Evolutionary conservation across 2,329 filamentous ascomycete genomes (phyloP).

Genomic region (Fusarium chaquense): DNA sequence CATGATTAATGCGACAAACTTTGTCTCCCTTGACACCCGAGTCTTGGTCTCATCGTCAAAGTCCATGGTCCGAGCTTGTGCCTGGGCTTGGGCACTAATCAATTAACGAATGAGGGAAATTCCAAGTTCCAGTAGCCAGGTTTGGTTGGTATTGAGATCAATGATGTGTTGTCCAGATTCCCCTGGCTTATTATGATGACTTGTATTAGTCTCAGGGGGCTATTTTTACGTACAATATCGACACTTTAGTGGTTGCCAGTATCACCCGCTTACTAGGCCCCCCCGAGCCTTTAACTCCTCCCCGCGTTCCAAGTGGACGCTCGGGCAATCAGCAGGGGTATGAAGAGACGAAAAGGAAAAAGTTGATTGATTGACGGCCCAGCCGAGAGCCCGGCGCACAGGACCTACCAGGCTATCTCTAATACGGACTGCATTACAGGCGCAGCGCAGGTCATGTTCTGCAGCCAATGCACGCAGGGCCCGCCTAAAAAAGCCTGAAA

Average conservation of each 20-base stretch:
- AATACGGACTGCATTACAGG: constrained; percentile 21
- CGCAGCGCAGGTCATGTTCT: constrained; percentile 15
- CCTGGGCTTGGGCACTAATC: constrained; percentile 3
- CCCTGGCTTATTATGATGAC: constrained; percentile 12
- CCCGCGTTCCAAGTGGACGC: constrained; percentile 42
- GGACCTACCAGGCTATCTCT: neutral
- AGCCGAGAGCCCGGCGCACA: constrained; percentile 9
- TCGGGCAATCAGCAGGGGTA: constrained; percentile 17
- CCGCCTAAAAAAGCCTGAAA: constrained; percentile 39
- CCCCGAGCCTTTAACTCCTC: constrained; percentile 38
- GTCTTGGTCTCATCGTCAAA: constrained; percentile 14
- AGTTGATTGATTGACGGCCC: constrained; percentile 14
- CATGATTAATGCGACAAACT: constrained; percentile 21
- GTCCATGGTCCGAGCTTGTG: constrained; percentile 9
- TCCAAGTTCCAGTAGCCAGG: constrained; percentile 22
- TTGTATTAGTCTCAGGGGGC: constrained; percentile 32
- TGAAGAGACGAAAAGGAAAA: constrained; percentile 6
- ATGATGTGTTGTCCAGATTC: constrained; percentile 2
- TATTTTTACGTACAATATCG: constrained; percentile 35
- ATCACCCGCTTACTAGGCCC: constrained; percentile 22
- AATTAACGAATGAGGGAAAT: constrained; percentile 7
- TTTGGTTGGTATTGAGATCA: constrained; percentile 1
- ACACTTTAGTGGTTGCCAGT: constrained; percentile 22
- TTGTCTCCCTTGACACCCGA: constrained; percentile 10
- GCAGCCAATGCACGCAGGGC: constrained; percentile 23